phyloP scores from a whole-genome alignment of 495 filamentous ascomycete species.

The Hypomontagnella monticulosa region DNA sequence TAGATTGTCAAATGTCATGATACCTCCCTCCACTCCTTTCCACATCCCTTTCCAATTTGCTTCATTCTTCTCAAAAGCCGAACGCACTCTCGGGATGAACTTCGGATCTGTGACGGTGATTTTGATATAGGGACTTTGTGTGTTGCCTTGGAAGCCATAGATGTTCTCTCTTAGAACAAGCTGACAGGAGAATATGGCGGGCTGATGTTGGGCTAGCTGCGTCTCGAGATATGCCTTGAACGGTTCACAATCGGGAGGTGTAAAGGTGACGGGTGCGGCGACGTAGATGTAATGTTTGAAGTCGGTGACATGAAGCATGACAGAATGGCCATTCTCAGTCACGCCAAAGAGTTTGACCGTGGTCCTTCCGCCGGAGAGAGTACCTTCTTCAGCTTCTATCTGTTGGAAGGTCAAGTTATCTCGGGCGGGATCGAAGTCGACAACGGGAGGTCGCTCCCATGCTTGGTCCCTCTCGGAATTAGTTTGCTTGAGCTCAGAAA shows the following conservation, averaged over 20 bases:
- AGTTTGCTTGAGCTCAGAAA: conserved; percentile 79
- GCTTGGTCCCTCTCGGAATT: conserved; percentile 94
- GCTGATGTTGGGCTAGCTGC: conserved; percentile 70
- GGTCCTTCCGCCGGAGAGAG: conserved; percentile 72
- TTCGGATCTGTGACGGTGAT: conserved; percentile 91
- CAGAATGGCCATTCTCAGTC: conserved; percentile 95
- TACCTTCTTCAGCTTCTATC: conserved; percentile 94
- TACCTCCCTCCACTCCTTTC: conserved; percentile 71
- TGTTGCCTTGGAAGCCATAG: conserved; percentile 90
- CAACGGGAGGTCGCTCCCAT: conserved; percentile 83
- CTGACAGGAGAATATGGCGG: conserved; percentile 71
- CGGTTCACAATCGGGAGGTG: conserved; percentile 74
- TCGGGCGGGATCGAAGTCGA: conserved; percentile 73
- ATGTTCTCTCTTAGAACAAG: conserved; percentile 87
- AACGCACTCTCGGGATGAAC: conserved; percentile 75
- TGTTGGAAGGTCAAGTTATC: conserved; percentile 89
- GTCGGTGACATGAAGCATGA: conserved; percentile 91
- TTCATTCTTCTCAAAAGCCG: conserved; percentile 73
- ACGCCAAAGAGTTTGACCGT: conserved; percentile 93
- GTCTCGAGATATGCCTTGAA: conserved; percentile 82
- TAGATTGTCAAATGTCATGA: conserved; percentile 93
- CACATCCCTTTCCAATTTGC: conserved; percentile 93
- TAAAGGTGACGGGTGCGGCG: conserved; percentile 84
- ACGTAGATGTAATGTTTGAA: conserved; percentile 98
- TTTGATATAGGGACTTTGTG: conserved; percentile 90